Evolutionary conservation across 2,329 filamentous ascomycete species (phyloP).

Genomic region (Lasiodiplodia hormozganensis): DNA sequence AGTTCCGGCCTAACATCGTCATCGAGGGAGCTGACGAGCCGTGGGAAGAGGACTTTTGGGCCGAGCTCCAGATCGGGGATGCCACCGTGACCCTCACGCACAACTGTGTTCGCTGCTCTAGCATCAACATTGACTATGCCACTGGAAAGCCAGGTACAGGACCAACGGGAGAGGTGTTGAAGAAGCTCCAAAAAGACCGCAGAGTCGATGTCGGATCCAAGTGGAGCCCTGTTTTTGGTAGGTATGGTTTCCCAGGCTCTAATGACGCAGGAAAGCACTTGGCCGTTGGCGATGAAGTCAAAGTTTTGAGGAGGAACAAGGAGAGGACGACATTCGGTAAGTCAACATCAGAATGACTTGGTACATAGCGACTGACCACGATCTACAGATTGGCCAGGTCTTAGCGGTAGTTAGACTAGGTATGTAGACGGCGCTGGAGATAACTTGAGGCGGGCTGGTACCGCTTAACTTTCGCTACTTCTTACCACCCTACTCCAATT

Average conservation of each 20-base stretch:
- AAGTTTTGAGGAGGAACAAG: constrained; percentile 47
- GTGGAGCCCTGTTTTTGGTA: constrained; percentile 57
- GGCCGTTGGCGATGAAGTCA: constrained; percentile 53
- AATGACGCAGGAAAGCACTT: constrained; percentile 41
- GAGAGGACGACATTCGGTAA: constrained; percentile 53
- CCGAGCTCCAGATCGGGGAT: constrained; percentile 44
- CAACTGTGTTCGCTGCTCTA: constrained; percentile 55
- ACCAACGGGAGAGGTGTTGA: constrained; percentile 50
- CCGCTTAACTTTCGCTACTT: background rate
- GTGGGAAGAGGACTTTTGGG: constrained; percentile 58
- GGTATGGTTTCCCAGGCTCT: constrained; percentile 52
- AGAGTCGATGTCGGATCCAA: constrained; percentile 54
- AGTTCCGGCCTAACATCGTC: constrained; percentile 57
- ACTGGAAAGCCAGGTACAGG: constrained; percentile 51
- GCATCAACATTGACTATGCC: constrained; percentile 56
- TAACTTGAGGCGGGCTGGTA: background rate
- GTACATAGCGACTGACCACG: background rate
- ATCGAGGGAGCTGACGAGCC: constrained; percentile 47
- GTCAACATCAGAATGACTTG: constrained; percentile 28
- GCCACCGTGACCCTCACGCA: constrained; percentile 48
- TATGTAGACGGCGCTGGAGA: background rate
- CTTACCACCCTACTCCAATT: background rate
- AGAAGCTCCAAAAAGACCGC: constrained; percentile 53
- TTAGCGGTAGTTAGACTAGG: background rate
- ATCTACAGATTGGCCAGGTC: constrained; percentile 21